Percentiles rank a stretch among this genome's conserved stretches.
Evolutionary conservation across 192 early-diverging fungal genomes (phyloP).

Genomic region (Mycoemilia scoparia): DNA sequence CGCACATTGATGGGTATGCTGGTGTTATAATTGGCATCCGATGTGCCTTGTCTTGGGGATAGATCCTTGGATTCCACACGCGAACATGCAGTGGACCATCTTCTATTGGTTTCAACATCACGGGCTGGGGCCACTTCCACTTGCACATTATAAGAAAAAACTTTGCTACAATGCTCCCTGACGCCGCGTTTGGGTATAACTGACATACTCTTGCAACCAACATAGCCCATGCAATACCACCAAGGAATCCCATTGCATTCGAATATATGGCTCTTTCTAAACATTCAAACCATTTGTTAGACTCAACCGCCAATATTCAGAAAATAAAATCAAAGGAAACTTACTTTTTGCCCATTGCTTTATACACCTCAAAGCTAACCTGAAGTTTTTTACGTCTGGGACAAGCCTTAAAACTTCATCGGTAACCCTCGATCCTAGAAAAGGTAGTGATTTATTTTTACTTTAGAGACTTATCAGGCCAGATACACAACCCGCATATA

Average conservation of each 20-base stretch:
- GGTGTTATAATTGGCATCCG: conserved; percentile 98
- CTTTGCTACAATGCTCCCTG: conserved; percentile 62
- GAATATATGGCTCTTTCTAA: conserved; percentile 83
- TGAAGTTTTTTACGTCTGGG: conserved; percentile 73
- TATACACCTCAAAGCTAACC: conserved; percentile 78
- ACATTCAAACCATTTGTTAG: no score
- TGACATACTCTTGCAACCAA: conserved; percentile 87
- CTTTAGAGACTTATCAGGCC: no score
- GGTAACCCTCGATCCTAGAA: conserved; percentile 74
- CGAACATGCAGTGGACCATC: conserved; percentile 69
- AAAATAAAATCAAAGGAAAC: not conserved
- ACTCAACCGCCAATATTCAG: not conserved
- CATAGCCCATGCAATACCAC: conserved; percentile 98
- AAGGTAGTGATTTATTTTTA: not conserved
- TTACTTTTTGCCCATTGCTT: conserved; percentile 91
- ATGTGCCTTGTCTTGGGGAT: conserved; percentile 61
- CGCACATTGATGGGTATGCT: conserved; percentile 95
- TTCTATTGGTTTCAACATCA: conserved; percentile 71
- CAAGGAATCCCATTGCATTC: conserved; percentile 95
- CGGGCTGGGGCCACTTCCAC: conserved; percentile 93
- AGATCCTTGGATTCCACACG: conserved; percentile 90
- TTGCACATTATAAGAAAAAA: conserved; percentile 76
- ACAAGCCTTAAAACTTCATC: conserved; percentile 91
- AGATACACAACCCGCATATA: conserved; percentile 2
- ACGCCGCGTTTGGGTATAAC: conserved; percentile 85